These are phyloP conservation scores for Yamadazyma triangularis DNA, from an alignment of 1,139 yeast species.

Conservation along the genomic window DNA sequence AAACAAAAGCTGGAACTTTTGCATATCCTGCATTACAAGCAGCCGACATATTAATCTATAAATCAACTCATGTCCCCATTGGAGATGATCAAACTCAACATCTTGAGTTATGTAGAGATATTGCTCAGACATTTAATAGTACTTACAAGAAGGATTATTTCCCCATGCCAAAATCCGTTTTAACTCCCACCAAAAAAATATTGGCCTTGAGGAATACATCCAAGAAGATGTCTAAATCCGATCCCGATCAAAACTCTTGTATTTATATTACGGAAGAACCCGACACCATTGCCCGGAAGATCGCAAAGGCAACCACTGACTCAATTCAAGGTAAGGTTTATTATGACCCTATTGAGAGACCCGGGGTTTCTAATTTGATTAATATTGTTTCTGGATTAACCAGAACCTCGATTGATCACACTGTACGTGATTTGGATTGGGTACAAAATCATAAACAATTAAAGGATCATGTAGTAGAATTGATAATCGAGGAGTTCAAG, in stretches of 20 bases:
- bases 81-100: constrained; percentile 97
- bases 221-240: constrained; percentile 95
- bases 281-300: constrained; percentile 55
- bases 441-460: constrained; percentile 57
- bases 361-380: constrained; percentile 83
- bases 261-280: constrained; percentile 72
- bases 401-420: constrained; percentile 35
- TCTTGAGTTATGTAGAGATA: constrained; percentile 73
- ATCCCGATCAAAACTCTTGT: constrained; percentile 61
- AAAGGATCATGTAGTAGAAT: constrained; percentile 65
- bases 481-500: constrained; percentile 54
- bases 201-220: constrained; percentile 66
- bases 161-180: constrained; percentile 67
- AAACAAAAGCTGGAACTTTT: constrained; percentile 73
- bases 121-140: constrained; percentile 69
- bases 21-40: constrained; percentile 92
- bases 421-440: constrained; percentile 44
- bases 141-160: constrained; percentile 39
- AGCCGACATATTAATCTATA: constrained; percentile 81
- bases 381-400: constrained; percentile 70
- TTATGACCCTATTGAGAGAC: constrained; percentile 70
- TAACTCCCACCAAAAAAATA: constrained; percentile 80
- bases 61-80: constrained; percentile 89
- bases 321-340: constrained; percentile 65
- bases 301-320: constrained; percentile 80